Evolutionary conservation across 1,284 basidiomycete genomes (phyloP), one percentile per base, ranked within the genome.

Genomic region (Sanguinoderma infundibulare): DNA sequence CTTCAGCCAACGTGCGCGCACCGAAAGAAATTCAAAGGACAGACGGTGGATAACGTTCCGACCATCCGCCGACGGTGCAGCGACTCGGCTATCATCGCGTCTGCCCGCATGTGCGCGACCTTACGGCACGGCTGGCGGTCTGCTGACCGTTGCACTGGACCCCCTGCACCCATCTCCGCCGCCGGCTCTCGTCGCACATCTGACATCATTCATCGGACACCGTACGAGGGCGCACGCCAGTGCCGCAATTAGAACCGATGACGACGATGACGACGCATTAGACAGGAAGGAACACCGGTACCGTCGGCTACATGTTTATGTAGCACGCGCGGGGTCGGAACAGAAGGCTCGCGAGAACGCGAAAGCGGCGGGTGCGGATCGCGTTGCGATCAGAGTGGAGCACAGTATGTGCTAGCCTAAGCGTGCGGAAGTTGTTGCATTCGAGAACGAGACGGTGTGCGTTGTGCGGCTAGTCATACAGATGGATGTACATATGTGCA

Each of bases 81-180:
- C 46, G 54, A 54, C n/a, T n/a, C 59, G 53, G 53, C 53, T 38
- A 14, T 38, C 55, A 40, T 47, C 17, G 59, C 36, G 2, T 39
- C 49, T n/a, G n/a, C 32, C 54, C 59, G 54, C 42, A 47, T 47
- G 49, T 39, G 32, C n/a, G n/a, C n/a, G 20, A 39, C 10, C 17
- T 60, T 30, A 53, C 59, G 59, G 54, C 40, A 60, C n/a, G 40
- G 49, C 54, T 35, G 34, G 7, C 26, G 54, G 59, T 60, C 59
- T 55, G 53, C 59, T 55, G 59, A 60, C 59, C 47, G 47, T 34
- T 42, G 26, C 47, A 32, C 28, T n/a, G n/a, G n/a, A n/a, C n/a
- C n/a, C n/a, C n/a, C n/a, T n/a, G n/a, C n/a, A n/a, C n/a, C n/a
- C n/a, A n/a, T n/a, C n/a, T n/a, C n/a, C n/a, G n/a, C n/a, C n/a